Conservation (phyloP, 1,284 basidiomycete species). For the Naganishia liquefaciens region DNA sequence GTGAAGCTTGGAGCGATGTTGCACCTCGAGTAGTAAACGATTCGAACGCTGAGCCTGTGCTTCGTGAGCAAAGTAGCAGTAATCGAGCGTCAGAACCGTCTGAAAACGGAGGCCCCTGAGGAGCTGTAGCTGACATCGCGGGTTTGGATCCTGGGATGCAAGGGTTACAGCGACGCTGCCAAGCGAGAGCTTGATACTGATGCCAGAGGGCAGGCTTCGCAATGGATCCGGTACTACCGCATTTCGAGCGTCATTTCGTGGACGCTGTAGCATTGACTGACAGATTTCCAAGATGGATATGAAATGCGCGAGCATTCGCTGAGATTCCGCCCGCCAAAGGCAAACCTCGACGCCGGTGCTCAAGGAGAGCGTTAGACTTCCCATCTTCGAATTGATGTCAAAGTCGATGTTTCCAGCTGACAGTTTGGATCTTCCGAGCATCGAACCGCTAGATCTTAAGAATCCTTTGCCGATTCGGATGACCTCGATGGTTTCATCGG, state of each 20-base stretch:
- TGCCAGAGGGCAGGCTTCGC: slow-evolving; percentile 61
- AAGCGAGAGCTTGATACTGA: slow-evolving; percentile 63
- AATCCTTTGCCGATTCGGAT: slow-evolving; percentile 3
- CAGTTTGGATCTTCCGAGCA: slow-evolving; percentile 3
- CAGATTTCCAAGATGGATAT: slow-evolving; percentile 16
- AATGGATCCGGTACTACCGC: slow-evolving; percentile 45
- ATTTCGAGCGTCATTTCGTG: slow-evolving; percentile 18
- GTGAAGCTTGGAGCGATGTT: slow-evolving; percentile 50
- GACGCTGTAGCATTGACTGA: slow-evolving; percentile 31
- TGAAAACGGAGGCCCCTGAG: slow-evolving; percentile 71
- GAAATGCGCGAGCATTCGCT: background rate
- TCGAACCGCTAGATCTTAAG: background rate
- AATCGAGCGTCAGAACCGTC: slow-evolving; percentile 63
- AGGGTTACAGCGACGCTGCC: slow-evolving; percentile 67
- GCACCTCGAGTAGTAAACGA: slow-evolving; percentile 39
- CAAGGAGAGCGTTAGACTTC: slow-evolving; percentile 15
- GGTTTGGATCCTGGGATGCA: slow-evolving; percentile 74
- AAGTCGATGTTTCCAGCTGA: slow-evolving; percentile 1
- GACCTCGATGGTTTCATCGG: slow-evolving; percentile 2
- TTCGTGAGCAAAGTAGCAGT: slow-evolving; percentile 60
- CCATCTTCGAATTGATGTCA: slow-evolving; percentile 12
- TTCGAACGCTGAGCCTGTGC: slow-evolving; percentile 51
- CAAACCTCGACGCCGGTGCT: slow-evolving; percentile 14
- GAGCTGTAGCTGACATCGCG: slow-evolving; percentile 64
- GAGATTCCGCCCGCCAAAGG: slow-evolving; percentile 23